phyloP scores from a whole-genome alignment of 1,284 basidiomycete genomes.

The Pholiota adiposa region DNA sequence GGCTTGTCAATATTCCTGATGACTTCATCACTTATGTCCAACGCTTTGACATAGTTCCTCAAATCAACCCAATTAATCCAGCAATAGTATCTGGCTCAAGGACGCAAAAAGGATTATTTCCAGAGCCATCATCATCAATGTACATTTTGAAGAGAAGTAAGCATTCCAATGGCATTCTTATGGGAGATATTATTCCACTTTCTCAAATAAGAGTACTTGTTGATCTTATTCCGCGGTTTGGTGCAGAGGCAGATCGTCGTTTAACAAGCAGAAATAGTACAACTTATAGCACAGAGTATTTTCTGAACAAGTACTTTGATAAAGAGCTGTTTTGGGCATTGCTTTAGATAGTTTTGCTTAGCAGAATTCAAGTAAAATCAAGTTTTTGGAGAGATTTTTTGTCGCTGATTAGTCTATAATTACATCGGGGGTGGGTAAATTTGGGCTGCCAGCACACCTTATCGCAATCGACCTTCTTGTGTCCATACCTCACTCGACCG shows the following conservation, averaged over 20 bases:
- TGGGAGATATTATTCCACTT: constrained; percentile 33
- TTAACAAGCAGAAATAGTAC: constrained; percentile 26
- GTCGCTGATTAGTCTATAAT: too few relatives aligned
- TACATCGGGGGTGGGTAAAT: too few relatives aligned
- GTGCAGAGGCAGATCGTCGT: constrained; percentile 25
- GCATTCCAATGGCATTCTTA: too few relatives aligned
- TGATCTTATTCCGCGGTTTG: constrained; percentile 30
- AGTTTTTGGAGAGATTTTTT: too few relatives aligned
- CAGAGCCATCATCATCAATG: constrained; percentile 27
- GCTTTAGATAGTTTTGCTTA: too few relatives aligned
- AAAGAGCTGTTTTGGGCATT: constrained; percentile 35
- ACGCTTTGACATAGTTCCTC: constrained; percentile 31
- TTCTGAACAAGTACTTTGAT: constrained; percentile 34
- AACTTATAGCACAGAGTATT: constrained; percentile 27
- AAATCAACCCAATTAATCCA: constrained; percentile 17
- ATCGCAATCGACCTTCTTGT: too few relatives aligned
- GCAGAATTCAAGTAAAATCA: too few relatives aligned
- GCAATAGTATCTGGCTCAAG: too few relatives aligned
- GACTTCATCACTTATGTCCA: constrained; percentile 24
- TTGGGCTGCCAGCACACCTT: too few relatives aligned
- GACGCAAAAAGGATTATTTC: constrained; percentile 15
- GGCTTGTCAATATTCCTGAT: too few relatives aligned
- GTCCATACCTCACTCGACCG: too few relatives aligned
- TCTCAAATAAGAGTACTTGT: constrained; percentile 25
- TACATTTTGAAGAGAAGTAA: constrained; percentile 25